Evolutionary conservation across 2,329 filamentous ascomycete species (phyloP).

Genomic region (Trichoderma asperellum): DNA sequence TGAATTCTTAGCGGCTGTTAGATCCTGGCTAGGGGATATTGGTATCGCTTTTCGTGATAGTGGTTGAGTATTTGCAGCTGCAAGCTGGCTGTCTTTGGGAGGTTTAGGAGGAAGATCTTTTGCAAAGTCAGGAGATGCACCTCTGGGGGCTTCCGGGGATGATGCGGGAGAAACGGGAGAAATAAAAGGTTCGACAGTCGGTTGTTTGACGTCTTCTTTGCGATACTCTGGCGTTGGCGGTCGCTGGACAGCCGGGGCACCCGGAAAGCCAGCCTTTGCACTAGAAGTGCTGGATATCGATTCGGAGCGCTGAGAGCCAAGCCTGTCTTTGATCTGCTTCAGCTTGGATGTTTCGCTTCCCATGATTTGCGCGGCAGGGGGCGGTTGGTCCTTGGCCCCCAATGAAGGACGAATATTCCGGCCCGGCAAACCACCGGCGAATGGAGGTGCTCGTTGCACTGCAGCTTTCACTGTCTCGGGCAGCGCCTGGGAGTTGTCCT

Average conservation of each 20-base stretch:
- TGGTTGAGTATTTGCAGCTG: slow-evolving; percentile 19
- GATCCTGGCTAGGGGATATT: slow-evolving; percentile 30
- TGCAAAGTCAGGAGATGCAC: slow-evolving; percentile 29
- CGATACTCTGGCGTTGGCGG: slow-evolving; percentile 57
- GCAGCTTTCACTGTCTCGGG: slow-evolving; percentile 11
- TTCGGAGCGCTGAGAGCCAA: slow-evolving; percentile 36
- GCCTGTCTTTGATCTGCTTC: slow-evolving; percentile 39
- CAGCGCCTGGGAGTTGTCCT: neutral
- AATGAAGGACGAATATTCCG: slow-evolving; percentile 37
- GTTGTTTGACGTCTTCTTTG: slow-evolving; percentile 47
- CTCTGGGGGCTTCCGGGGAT: slow-evolving; percentile 46
- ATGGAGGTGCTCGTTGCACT: slow-evolving; percentile 29
- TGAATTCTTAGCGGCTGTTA: slow-evolving; percentile 35
- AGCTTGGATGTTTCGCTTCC: slow-evolving; percentile 42
- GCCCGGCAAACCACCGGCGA: slow-evolving; percentile 36
- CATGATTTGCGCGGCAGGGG: slow-evolving; percentile 38
- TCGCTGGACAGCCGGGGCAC: slow-evolving; percentile 39
- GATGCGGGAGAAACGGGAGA: slow-evolving; percentile 53
- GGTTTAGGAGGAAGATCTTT: slow-evolving; percentile 31
- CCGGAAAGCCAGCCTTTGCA: slow-evolving; percentile 11
- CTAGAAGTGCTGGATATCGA: slow-evolving; percentile 20
- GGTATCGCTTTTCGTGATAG: slow-evolving; percentile 38
- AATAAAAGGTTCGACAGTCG: slow-evolving; percentile 43
- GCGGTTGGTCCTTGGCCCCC: slow-evolving; percentile 29
- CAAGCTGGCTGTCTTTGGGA: slow-evolving; percentile 22